Conservation (phyloP, 1,284 basidiomycete species). For the Puccinia sorghi region DNA sequence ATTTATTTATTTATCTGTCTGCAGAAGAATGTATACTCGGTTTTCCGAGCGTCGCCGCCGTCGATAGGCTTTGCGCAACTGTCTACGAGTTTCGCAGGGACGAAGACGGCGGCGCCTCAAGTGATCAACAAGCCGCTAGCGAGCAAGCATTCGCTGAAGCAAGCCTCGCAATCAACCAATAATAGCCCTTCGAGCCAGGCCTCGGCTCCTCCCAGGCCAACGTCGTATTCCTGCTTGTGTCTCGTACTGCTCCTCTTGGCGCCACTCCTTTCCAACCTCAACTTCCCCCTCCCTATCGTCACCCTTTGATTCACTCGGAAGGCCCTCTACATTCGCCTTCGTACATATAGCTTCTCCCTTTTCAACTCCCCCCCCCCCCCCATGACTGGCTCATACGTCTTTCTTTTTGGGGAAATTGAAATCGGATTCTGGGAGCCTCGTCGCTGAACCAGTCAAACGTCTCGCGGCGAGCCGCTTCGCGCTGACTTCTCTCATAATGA, state of each 20-base stretch:
- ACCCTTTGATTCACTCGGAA: neutral
- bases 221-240: too few relatives aligned
- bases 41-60: conserved; percentile 43
- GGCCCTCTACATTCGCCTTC: neutral
- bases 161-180: conserved; percentile 13
- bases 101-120: neutral
- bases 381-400: neutral
- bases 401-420: neutral
- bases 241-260: neutral
- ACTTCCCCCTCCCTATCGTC: neutral
- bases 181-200: conserved; percentile 1
- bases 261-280: neutral
- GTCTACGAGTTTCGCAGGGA: conserved; percentile 1
- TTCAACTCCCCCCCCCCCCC: neutral
- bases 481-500: too few relatives aligned
- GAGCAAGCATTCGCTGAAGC: neutral
- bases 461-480: too few relatives aligned
- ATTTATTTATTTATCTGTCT: neutral
- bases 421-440: too few relatives aligned
- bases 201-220: neutral
- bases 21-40: conserved; percentile 48
- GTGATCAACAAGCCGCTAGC: neutral
- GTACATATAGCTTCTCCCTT: neutral
- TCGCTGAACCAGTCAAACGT: too few relatives aligned
- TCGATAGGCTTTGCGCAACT: conserved; percentile 49